These are phyloP conservation scores for Penicillium atrosanguineum DNA, from an alignment of 495 filamentous ascomycete genomes.

Conservation along the genomic window DNA sequence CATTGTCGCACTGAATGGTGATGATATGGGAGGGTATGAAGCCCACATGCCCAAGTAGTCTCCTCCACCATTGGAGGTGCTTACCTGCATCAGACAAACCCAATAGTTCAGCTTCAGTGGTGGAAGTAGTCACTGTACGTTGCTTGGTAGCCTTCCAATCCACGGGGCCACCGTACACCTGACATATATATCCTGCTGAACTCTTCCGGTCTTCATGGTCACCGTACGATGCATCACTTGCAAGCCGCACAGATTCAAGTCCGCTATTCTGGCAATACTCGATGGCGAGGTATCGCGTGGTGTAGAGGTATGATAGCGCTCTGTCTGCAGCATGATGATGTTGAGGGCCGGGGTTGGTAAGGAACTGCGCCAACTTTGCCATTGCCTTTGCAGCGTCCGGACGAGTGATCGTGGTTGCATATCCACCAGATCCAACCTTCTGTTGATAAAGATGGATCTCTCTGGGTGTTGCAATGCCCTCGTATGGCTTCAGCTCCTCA, in stretches of 20 bases:
- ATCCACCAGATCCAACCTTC: constrained; percentile 26
- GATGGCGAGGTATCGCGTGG: too few species aligned
- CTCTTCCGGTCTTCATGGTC: too few species aligned
- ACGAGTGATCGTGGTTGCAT: constrained; percentile 19
- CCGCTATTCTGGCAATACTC: background rate
- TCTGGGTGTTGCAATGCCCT: background rate
- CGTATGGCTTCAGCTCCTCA: constrained; percentile 1
- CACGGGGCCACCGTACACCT: too few species aligned
- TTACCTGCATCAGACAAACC: too few species aligned
- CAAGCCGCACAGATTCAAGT: background rate
- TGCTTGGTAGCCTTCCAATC: too few species aligned
- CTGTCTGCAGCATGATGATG: constrained; percentile 12
- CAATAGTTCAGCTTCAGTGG: too few species aligned
- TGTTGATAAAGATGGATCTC: constrained; percentile 19
- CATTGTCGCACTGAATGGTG: too few species aligned
- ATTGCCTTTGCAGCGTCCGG: constrained; percentile 17
- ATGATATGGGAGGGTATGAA: too few species aligned
- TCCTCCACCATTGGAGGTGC: too few species aligned
- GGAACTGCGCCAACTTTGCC: constrained; percentile 15
- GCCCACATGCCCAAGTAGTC: too few species aligned
- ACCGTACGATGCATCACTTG: constrained; percentile 18
- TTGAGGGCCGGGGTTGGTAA: constrained; percentile 16
- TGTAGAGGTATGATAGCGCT: constrained; percentile 18
- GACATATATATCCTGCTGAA: too few species aligned
- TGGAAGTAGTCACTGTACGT: too few species aligned